Percentiles rank a stretch among this genome's conserved stretches.
These are phyloP conservation scores for Aspergillus kassunensis DNA, from an alignment of 495 filamentous ascomycete genomes.

Conservation along the genomic window DNA sequence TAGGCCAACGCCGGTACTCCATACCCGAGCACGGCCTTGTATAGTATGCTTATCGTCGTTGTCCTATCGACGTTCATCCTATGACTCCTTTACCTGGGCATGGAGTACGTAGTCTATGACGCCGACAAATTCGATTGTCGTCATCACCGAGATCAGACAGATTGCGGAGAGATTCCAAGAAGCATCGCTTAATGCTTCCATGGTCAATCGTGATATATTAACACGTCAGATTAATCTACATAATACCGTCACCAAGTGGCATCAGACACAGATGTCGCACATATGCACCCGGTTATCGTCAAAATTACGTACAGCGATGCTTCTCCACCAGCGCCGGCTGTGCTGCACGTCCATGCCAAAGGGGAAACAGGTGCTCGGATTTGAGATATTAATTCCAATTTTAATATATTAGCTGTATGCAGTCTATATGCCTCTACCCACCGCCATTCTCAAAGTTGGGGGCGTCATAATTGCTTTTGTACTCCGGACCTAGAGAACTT, in stretches of 20 bases:
- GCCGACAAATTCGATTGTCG: too few relatives aligned
- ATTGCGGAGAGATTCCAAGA: too few relatives aligned
- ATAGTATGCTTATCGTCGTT: too few relatives aligned
- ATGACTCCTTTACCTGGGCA: too few relatives aligned
- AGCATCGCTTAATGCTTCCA: too few relatives aligned
- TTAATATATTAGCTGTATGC: background rate
- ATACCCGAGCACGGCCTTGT: too few relatives aligned
- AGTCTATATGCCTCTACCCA: too few relatives aligned
- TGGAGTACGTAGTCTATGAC: too few relatives aligned
- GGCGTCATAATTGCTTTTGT: background rate
- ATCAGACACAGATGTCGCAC: constrained; percentile 9
- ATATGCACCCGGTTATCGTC: constrained; percentile 17
- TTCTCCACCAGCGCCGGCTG: constrained; percentile 6
- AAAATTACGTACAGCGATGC: constrained; percentile 12
- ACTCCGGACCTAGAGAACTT: too few relatives aligned
- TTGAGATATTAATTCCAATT: background rate
- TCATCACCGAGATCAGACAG: background rate
- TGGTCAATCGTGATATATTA: too few relatives aligned
- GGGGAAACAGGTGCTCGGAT: background rate
- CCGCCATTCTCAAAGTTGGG: background rate
- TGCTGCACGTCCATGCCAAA: constrained; percentile 4
- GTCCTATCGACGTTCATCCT: too few relatives aligned
- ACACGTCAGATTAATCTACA: background rate
- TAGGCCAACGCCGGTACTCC: too few relatives aligned
- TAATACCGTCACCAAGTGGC: background rate